Base-by-base conservation (phyloP, 345 rosid species). In the Citrus inodora region DNA sequence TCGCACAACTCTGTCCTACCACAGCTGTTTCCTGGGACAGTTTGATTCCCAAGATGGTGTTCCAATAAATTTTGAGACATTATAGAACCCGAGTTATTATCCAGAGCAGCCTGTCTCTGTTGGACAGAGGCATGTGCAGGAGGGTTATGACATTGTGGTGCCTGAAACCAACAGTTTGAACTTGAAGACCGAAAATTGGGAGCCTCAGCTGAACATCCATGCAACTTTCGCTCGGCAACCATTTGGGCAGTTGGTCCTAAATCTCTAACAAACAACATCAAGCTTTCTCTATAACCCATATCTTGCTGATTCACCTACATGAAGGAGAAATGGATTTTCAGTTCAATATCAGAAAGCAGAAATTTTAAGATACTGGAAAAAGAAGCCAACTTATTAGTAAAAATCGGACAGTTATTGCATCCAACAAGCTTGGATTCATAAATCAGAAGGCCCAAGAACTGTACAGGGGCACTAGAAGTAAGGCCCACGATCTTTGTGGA, bases 161-260 rank as follows among this genome's bases (percentile, higher is more conserved):
- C 27, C 35, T 25, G 73, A 56, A 68, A 67, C 64, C 72, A 46
- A 70, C 14, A 78, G 24, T 51, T 62, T 53, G 78, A 84, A 51
- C 51, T 78, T 75, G 79, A 46, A 55, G 59, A 27, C 62, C 7
- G 46, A 76, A 38, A 84, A 81, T 42, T 76, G 25, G 68, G 48
- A 60, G 81, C 77, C 56, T 71, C 71, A 4, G 65, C 28, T 24
- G 77, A 74, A 71, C 79, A 81, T 72, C 80, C 80, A 25, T 55
- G 76, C 78, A 86, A 65, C 70, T 90, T 91, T 71, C 72, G 74
- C 46, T 65, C 33, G 8, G 92, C 87, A 40, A 88, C 66, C 80
- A 73, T 87, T 75, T 70, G 82, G 22, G 83, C 91, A 13, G 86
- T 84, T 61, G 90, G 87, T 53, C 92, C 95, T 42, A 91, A 80